Evolutionary conservation across 305 asterid genomes (phyloP).

Genomic region (Fraxinus angustifolia): DNA sequence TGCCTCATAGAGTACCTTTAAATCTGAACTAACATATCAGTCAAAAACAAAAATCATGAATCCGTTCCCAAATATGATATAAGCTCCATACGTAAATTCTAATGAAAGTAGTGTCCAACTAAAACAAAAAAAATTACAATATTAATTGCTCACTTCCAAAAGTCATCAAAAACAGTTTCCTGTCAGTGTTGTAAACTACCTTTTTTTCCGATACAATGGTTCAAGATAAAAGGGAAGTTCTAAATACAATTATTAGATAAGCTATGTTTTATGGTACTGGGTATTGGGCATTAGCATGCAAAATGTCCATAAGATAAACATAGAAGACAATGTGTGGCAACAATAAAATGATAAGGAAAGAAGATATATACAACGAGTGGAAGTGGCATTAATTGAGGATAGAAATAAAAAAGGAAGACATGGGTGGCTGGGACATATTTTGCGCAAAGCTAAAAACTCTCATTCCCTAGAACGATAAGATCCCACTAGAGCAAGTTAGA

Average conservation of each 20-base stretch:
- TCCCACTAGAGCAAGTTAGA: not conserved
- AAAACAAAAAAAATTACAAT: not conserved
- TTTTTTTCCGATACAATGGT: not conserved
- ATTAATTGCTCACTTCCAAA: not conserved
- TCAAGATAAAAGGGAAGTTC: not conserved
- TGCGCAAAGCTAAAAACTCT: not conserved
- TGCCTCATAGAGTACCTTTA: not conserved
- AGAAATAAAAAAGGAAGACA: not conserved
- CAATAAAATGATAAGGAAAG: not conserved
- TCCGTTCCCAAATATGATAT: not conserved
- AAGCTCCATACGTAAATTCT: not conserved
- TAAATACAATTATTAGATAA: not conserved
- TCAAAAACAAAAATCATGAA: constrained; percentile 12
- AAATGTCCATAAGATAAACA: not conserved
- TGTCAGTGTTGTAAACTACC: not conserved
- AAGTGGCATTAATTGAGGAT: not conserved
- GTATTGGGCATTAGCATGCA: not conserved
- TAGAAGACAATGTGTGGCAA: not conserved
- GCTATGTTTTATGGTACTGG: not conserved
- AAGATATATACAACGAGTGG: not conserved
- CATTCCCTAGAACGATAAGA: not conserved
- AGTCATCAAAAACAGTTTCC: not conserved
- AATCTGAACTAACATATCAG: not conserved
- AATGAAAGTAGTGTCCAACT: not conserved
- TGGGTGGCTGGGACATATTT: not conserved